Conservation (phyloP, 2,329 filamentous ascomycete species). For the Cladosporium sp. region DNA sequence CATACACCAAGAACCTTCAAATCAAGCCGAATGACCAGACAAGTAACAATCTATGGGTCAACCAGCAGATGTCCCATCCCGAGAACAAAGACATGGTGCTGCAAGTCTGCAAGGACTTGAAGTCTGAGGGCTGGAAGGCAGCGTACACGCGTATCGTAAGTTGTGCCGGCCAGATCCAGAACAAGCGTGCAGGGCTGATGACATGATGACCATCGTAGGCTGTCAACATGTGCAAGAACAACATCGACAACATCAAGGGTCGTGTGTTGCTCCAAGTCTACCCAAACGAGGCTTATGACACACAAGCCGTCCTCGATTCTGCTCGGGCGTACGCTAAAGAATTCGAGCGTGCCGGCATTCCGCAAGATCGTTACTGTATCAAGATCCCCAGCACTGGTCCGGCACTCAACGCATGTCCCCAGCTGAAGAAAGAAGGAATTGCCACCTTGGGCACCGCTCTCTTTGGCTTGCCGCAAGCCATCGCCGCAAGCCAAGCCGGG, state of each 20-base stretch:
- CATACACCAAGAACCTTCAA: constrained; percentile 23
- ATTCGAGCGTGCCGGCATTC: constrained; percentile 33
- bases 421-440: constrained; percentile 56
- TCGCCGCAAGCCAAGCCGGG: constrained; percentile 56
- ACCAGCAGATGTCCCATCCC: constrained; percentile 25
- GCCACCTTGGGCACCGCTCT: constrained; percentile 63
- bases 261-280: constrained; percentile 26
- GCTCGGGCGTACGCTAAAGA: constrained; percentile 25
- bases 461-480: constrained; percentile 62
- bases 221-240: constrained; percentile 26
- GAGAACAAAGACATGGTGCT: constrained; percentile 25
- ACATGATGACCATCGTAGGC: constrained; percentile 16
- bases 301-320: constrained; percentile 23
- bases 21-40: constrained; percentile 27
- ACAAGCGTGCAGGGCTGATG: not conserved
- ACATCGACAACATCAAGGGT: constrained; percentile 27
- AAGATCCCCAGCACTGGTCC: constrained; percentile 66
- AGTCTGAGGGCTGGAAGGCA: constrained; percentile 25
- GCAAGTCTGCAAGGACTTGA: constrained; percentile 26
- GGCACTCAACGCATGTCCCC: constrained; percentile 60
- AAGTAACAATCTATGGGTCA: constrained; percentile 25
- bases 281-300: constrained; percentile 24
- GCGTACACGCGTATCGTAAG: constrained; percentile 26
- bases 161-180: not conserved
- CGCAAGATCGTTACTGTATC: constrained; percentile 54